Base-by-base conservation (phyloP, 257 asterid genomes). In the Solanum habrochaites region DNA sequence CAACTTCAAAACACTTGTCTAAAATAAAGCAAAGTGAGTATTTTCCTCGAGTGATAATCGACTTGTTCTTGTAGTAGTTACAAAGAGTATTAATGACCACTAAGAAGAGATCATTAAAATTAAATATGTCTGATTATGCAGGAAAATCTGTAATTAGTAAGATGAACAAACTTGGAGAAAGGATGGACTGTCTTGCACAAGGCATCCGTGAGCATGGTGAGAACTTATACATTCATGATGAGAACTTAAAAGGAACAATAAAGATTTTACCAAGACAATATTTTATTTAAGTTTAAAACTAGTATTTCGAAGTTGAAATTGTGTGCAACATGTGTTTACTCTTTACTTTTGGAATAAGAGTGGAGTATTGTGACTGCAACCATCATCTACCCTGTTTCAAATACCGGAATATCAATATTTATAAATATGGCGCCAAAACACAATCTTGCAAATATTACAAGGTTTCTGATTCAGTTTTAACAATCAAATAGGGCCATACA, bases 201-300 rank as follows among this genome's bases (percentile, higher is more conserved):
- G 92, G 92, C 81, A 89, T 93, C 89, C 88, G 88, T 27, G 93
- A 92, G 88, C 93, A 92, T 15, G 88, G 93, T 92, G 86, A 89
- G 71, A 52, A 70, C 13, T 47, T 1, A 20, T 4, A 10, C 4
- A 10, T 21, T 40, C 31, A 21, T 27, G 11, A 10, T 39, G 14
- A 11, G 1, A 0, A 47, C 15, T 13, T 47, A 1, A 66, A 77
- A 27, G 11, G 35, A 10, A 15, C 35, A 77, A 52, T 15, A 0
- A 3, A 15, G 23, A 4, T 42, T 40, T 40, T 23, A 45, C 2
- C 1, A 4, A 13, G 2, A 45, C 6, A 66, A 16, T n/a, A 16
- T 16, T 49, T 49, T 49, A 5, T 14, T 49, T 16, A 5, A 5
- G 60, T 49, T 15, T 0, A 64, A 67, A 27, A 49, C 21, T 14